Base-by-base conservation (phyloP, 371 early-diverging fungal genomes). In the Mucor velutinosus region DNA sequence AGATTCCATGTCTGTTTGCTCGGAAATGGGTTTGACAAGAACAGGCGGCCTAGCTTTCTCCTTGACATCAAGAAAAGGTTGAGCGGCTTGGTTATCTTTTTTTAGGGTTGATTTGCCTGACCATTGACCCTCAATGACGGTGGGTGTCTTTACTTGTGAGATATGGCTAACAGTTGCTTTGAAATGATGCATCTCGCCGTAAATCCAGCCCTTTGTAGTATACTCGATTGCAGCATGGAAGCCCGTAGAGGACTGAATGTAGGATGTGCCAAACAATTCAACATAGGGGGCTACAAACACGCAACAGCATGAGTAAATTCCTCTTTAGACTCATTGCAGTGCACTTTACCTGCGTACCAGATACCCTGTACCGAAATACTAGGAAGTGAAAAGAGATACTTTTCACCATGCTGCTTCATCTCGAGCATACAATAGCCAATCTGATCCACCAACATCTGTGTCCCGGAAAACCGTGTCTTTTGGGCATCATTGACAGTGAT, bases 401-500 rank as follows among this genome's bases (percentile, higher is more conserved):
- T 78, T 62, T 94, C 94, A 47, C 83, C 77, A 39, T 65, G 81
- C 39, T 81, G 69, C 49, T 79, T 75, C 65, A 91, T 60, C 37
- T 87, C 85, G 49, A 91, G 65, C 2, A 89, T 86, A 39, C 86
- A 87, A 55, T 89, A 91, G 55, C 92, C 91, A 33, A 91, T 86
- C 75, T 93, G 94, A 59, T 87, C 89, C 7, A 94, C 91, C 60
- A 92, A 82, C 80, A 94, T 91, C 47, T 84, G 85, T 17, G 90
- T 87, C 27, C 91, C 91, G 49, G 86, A 87, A 73, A 93, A 94
- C 37, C 90, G 89, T 23, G 92, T 89, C 85, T 92, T 92, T 80
- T 94, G 93, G 43, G 90, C 90, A 72, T 90, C 91, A 67, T 92
- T 91, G 23, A 92, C 94, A 74, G 86, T 88, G 47, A 89, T 76